Evolutionary conservation across 495 filamentous ascomycete species (phyloP).

Genomic region (Penicillium chermesinum): DNA sequence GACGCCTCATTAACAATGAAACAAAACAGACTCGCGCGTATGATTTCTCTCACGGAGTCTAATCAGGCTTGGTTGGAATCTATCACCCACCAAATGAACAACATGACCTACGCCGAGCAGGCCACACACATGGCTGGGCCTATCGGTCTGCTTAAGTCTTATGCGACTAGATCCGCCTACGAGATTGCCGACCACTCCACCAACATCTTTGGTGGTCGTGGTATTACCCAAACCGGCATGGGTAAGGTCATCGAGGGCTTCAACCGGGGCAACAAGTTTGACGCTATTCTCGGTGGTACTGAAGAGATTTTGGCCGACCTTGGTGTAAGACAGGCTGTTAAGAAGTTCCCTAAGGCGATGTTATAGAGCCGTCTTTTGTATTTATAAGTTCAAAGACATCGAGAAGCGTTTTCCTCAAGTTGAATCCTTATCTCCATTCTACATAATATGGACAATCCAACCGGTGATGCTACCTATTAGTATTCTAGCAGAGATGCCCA

Average conservation of each 20-base stretch:
- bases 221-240: slow-evolving; percentile 78
- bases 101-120: slow-evolving; percentile 77
- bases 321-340: slow-evolving; percentile 77
- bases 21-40: slow-evolving; percentile 69
- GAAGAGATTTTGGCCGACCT: slow-evolving; percentile 82
- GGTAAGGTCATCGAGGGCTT: slow-evolving; percentile 76
- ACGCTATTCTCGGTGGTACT: slow-evolving; percentile 78
- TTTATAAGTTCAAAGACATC: neutral
- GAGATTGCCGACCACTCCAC: slow-evolving; percentile 78
- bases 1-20: slow-evolving; percentile 1
- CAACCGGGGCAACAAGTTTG: slow-evolving; percentile 82
- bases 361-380: slow-evolving; percentile 40
- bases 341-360: slow-evolving; percentile 77
- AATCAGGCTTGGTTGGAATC: slow-evolving; percentile 84
- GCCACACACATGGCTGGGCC: slow-evolving; percentile 71
- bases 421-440: too few species aligned
- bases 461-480: too few species aligned
- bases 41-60: slow-evolving; percentile 77
- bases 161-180: slow-evolving; percentile 67
- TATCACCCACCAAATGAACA: slow-evolving; percentile 81
- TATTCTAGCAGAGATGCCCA: too few species aligned
- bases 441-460: too few species aligned
- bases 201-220: slow-evolving; percentile 83
- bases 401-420: neutral
- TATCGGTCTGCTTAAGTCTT: slow-evolving; percentile 79